Conservation (phyloP, 2,329 filamentous ascomycete species). For the Pseudogymnoascus sp. region DNA sequence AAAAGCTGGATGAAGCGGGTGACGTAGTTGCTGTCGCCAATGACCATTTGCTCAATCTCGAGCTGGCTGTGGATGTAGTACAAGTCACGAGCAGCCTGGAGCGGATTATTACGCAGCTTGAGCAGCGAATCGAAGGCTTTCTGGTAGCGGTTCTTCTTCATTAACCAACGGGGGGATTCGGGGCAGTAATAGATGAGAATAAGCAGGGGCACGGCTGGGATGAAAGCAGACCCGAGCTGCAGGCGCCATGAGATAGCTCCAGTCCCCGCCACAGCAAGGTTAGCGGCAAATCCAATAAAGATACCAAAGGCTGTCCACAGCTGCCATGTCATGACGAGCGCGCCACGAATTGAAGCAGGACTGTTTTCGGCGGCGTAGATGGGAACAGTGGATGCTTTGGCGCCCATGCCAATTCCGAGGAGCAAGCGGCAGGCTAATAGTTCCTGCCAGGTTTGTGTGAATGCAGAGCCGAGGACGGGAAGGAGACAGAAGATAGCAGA, state of each 20-base stretch:
- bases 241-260: constrained; percentile 49
- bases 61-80: constrained; percentile 58
- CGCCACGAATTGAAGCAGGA: constrained; percentile 60
- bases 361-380: constrained; percentile 70
- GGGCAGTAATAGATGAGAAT: constrained; percentile 55
- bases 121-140: constrained; percentile 50
- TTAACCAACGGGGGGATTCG: constrained; percentile 55
- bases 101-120: constrained; percentile 42
- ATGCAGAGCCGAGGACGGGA: constrained; percentile 61
- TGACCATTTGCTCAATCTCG: constrained; percentile 42
- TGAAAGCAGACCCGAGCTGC: constrained; percentile 55
- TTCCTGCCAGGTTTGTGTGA: constrained; percentile 63
- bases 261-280: constrained; percentile 46
- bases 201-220: constrained; percentile 49
- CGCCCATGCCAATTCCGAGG: constrained; percentile 69
- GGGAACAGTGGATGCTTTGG: constrained; percentile 60
- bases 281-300: constrained; percentile 51
- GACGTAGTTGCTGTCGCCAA: constrained; percentile 45
- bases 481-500: constrained; percentile 64
- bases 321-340: constrained; percentile 78
- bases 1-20: constrained; percentile 56
- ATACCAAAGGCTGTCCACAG: constrained; percentile 58
- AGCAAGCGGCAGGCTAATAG: constrained; percentile 63
- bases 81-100: constrained; percentile 52
- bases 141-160: constrained; percentile 55